Evolutionary conservation across 768 basidiomycete species (phyloP).

Genomic region (Pleurotus tuoliensis): DNA sequence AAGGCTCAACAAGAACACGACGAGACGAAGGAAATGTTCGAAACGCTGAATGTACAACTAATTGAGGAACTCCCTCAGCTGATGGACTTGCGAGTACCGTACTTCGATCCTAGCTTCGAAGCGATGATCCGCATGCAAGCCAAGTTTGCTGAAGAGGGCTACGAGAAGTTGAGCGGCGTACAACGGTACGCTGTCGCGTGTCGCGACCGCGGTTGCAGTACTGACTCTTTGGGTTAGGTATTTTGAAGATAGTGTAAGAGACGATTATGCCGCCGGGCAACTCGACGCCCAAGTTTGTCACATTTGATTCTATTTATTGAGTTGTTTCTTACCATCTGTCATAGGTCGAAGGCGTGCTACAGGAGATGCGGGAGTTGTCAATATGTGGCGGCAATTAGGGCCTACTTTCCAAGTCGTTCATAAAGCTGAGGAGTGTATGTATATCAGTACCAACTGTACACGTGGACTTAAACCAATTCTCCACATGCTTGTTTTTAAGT

Average conservation of each 20-base stretch:
- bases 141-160: constrained; percentile 97
- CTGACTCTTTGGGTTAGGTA: constrained; percentile 45
- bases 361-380: constrained; percentile 94
- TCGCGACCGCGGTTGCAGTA: too few relatives aligned
- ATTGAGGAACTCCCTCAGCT: constrained; percentile 88
- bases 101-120: constrained; percentile 98
- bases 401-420: too few relatives aligned
- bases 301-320: background rate
- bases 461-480: too few relatives aligned
- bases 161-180: constrained; percentile 81
- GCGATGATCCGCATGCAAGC: constrained; percentile 98
- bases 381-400: constrained; percentile 72
- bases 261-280: constrained; percentile 96
- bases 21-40: constrained; percentile 91
- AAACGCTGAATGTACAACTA: constrained; percentile 89
- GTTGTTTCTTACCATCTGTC: constrained; percentile 2
- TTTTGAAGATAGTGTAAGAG: constrained; percentile 84
- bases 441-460: too few relatives aligned
- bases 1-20: constrained; percentile 96
- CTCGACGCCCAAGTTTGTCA: constrained; percentile 81
- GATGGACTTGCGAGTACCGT: constrained; percentile 93
- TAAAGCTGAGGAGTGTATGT: too few relatives aligned
- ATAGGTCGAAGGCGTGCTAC: constrained; percentile 92
- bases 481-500: too few relatives aligned
- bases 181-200: constrained; percentile 4